Conservation (phyloP, 805 yeast species). For the Saccharomyces jurei region DNA sequence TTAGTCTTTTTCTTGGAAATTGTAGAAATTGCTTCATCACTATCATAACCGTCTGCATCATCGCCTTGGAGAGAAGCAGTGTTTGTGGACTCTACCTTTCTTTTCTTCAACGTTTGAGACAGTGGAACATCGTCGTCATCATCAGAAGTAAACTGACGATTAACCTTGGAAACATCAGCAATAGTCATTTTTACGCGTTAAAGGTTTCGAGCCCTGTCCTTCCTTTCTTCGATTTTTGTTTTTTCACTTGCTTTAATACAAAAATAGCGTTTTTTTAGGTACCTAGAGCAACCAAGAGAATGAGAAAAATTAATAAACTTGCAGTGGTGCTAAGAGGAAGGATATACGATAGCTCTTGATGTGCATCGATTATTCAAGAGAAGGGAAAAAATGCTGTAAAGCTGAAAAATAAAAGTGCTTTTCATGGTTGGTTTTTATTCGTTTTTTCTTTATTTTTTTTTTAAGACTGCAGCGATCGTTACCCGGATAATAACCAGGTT, state of each 20-base stretch:
- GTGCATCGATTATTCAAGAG: background rate
- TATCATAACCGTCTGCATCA: constrained; percentile 17
- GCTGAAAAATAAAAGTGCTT: background rate
- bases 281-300: background rate
- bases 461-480: background rate
- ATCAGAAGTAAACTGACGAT: background rate
- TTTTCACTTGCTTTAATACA: background rate
- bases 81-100: constrained; percentile 5
- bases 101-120: constrained; percentile 8
- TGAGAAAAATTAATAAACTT: background rate
- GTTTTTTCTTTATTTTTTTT: background rate
- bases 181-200: background rate
- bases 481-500: background rate
- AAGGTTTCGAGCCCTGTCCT: background rate
- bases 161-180: background rate
- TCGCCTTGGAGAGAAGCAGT: constrained; percentile 9
- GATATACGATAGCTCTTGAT: background rate
- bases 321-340: background rate
- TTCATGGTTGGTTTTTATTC: background rate
- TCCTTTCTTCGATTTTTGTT: background rate
- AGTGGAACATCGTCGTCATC: constrained; percentile 15
- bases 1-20: constrained; percentile 10
- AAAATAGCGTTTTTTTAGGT: background rate
- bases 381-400: background rate
- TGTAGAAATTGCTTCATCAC: constrained; percentile 19